Evolutionary conservation across 1,139 yeast genomes (phyloP).

Genomic region (Candida dubliniensis): DNA sequence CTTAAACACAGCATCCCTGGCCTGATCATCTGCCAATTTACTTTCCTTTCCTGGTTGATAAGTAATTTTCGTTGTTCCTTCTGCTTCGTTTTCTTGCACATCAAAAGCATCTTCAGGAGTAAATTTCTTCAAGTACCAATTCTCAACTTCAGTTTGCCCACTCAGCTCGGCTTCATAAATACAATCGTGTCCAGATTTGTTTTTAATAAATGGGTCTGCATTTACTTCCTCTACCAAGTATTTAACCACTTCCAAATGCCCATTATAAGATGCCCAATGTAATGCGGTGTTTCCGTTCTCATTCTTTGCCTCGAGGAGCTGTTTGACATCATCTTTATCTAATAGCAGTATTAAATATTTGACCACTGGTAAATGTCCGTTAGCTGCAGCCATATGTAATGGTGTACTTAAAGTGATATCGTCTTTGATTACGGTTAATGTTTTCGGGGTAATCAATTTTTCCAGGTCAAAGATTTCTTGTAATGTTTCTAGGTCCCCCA

Average conservation of each 20-base stretch:
- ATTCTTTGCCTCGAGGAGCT: constrained; percentile 58
- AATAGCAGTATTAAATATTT: constrained; percentile 57
- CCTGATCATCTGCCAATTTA: constrained; percentile 44
- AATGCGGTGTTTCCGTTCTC: constrained; percentile 88
- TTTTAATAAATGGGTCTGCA: constrained; percentile 81
- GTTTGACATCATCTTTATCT: constrained; percentile 41
- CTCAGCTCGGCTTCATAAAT: constrained; percentile 86
- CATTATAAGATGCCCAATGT: constrained; percentile 94
- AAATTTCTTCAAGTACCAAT: constrained; percentile 69
- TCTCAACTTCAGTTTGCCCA: constrained; percentile 62
- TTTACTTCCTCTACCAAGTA: constrained; percentile 67
- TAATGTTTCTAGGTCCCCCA: constrained; percentile 78
- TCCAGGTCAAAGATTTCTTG: constrained; percentile 55
- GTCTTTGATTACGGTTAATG: constrained; percentile 56
- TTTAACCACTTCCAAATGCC: constrained; percentile 72
- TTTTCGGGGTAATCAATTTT: constrained; percentile 50
- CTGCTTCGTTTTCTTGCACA: constrained; percentile 41
- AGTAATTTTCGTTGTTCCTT: constrained; percentile 42
- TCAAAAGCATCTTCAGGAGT: constrained; percentile 63
- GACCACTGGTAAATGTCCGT: constrained; percentile 78
- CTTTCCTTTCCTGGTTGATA: constrained; percentile 52
- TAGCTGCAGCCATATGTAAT: constrained; percentile 92
- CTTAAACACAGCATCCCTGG: constrained; percentile 28
- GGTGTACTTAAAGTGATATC: constrained; percentile 70
- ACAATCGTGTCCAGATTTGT: constrained; percentile 75